Base-by-base conservation (phyloP, 1,139 yeast genomes). In the Pichia sp. region DNA sequence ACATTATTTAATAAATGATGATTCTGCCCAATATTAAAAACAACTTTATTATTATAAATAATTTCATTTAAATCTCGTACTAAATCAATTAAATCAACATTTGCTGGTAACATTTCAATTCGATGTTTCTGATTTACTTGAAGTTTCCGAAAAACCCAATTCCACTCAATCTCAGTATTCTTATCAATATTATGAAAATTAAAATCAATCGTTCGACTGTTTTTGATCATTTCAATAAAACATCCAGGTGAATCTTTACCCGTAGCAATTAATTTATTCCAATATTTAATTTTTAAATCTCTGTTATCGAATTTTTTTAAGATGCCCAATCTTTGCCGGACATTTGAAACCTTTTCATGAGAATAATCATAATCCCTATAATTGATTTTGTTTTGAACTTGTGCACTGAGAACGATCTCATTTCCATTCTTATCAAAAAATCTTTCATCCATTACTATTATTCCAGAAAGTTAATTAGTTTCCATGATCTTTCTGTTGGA, bases 71-170 rank as follows among this genome's bases (percentile, higher is more conserved):
- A 26, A 31, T 50, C 51, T n/a, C 25, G 25, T 4, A 45, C 46
- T 6, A 50, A 31, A 1, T 35, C 44, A 6, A 11, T n/a, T 11
- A 50, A 20, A 24, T 48, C 47, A 27, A 50, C 30, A 38, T 50
- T 50, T 12, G 26, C 39, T 4, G 53, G 49, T 23, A 50, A 23
- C 39, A 42, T 42, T 26, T 50, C 53, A 24, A 50, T 35, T 9
- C 53, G 22, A 26, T 50, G 51, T 11, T 31, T 40, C 2, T 33
- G 27, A 22, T 29, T 12, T 7, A 31, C 16, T 16, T 35, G 43
- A 12, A 50, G 29, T n/a, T 48, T 50, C 11, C 30, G 35, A 6
- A 40, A 39, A 28, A 48, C 46, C 53, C 53, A 50, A 11, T 39
- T 27, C 35, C 42, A 39, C n/a, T 45, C 44, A 26, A 30, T 22